Base-by-base conservation (phyloP, 2,329 filamentous ascomycete species). In the Xylaria hypoxylon region DNA sequence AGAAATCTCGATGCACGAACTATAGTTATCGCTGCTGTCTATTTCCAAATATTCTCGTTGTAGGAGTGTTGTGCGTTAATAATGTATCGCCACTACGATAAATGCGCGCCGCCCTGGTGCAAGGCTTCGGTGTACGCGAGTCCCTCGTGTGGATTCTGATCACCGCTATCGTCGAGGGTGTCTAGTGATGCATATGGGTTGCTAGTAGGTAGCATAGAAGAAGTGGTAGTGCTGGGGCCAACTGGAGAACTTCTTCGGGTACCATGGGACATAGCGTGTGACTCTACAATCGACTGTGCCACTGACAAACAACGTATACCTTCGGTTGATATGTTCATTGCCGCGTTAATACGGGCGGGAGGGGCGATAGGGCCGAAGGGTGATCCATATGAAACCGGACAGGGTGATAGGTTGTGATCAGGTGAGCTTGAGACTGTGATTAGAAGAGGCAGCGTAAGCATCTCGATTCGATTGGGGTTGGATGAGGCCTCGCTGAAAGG, bases 321-420 rank as follows among this genome's bases (percentile, higher is more conserved):
- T 48, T 62, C 62, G 8, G 6, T 19, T 11, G 40, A 17, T 5
- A 55, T 22, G 5, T 48, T 22, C n/a, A 44, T 38, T 2, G 60
- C 11, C 5, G 45, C 35, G 10, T 22, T 51, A 31, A 56, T 55
- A 17, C 75, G 73, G 19, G 56, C 47, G 17, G 75, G 76, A 15
- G 75, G 76, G 2, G 71, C 76, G 45, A 77, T 77, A 59, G 76
- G 76, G 4, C 76, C 76, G 60, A 76, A 77, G 6, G 74, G 75
- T 3, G 75, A 77, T 11, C 71, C 70, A 65, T 74, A 74, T 11
- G 71, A 69, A 2, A 65, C 69, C 70, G 53, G 33, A 42, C 47
- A 66, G 22, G 61, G 55, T 42, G 64, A 65, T 11, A 48, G 38
- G 50, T 42, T 55, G 40, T 44, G 35, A 40, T 62, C 38, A 28